phyloP scores from a whole-genome alignment of 78 protist genomes.

The Cavenderia fasciculata region DNA sequence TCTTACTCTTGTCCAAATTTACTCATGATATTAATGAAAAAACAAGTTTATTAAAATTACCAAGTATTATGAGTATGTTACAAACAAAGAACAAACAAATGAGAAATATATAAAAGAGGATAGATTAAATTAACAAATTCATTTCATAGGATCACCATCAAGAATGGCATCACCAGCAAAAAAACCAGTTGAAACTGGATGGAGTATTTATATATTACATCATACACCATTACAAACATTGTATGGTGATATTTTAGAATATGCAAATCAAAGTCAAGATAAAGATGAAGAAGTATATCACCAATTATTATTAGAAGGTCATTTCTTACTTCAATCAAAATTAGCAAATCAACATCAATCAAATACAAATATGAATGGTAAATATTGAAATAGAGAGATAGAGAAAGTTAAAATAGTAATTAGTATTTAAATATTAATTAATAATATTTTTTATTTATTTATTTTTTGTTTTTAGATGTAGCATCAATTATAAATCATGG shows the following conservation, averaged over 20 bases:
- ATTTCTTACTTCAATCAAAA: conserved; percentile 54
- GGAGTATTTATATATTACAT: conserved; percentile 41
- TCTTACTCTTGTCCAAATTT: conserved; percentile 36
- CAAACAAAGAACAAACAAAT: no score
- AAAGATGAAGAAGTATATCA: conserved; percentile 74
- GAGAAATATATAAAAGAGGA: no score
- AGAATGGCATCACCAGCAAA: conserved; percentile 45
- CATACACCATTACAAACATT: conserved; percentile 67
- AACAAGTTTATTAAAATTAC: no score
- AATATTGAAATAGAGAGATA: not conserved
- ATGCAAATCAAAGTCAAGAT: conserved; percentile 19
- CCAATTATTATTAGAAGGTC: conserved; percentile 54
- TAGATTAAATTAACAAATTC: no score
- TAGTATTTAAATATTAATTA: no score
- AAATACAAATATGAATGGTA: conserved; percentile 47
- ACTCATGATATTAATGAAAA: no score
- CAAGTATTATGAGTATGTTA: no score
- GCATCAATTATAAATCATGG: conserved; percentile 41
- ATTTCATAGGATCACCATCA: conserved; percentile 36
- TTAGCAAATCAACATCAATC: conserved; percentile 45
- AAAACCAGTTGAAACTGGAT: not conserved
- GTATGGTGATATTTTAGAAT: conserved; percentile 48
- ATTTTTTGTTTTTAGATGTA: conserved; percentile 8
- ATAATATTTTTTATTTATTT: not conserved
- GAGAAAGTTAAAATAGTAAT: no score